Conservation (phyloP, 2,329 filamentous ascomycete species). For the Fusarium musae region DNA sequence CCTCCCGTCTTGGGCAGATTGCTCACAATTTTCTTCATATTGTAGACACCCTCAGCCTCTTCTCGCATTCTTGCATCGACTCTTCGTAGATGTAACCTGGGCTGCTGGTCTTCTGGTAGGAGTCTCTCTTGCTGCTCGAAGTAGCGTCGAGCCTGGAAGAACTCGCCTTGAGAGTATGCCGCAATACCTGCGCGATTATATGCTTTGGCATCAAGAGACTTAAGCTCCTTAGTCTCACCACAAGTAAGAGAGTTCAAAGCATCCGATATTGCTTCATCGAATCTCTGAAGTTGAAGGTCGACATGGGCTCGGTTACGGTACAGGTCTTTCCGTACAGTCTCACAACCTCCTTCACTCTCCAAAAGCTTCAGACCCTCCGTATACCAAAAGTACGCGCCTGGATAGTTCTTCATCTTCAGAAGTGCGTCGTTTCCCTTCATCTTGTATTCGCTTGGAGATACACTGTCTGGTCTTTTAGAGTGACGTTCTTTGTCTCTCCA, state of each 20-base stretch:
- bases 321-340: conserved; percentile 46
- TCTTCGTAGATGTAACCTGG: conserved; percentile 30
- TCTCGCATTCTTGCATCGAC: conserved; percentile 42
- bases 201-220: conserved; percentile 47
- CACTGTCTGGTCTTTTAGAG: fast-evolving
- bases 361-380: conserved; percentile 38
- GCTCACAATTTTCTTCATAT: conserved; percentile 38
- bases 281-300: conserved; percentile 47
- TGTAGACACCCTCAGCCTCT: conserved; percentile 30
- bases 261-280: conserved; percentile 48
- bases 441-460: conserved; percentile 38
- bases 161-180: conserved; percentile 46
- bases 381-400: conserved; percentile 36
- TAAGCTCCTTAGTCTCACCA: conserved; percentile 1
- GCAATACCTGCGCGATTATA: conserved; percentile 48
- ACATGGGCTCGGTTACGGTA: conserved; percentile 47
- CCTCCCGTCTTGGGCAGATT: conserved; percentile 44
- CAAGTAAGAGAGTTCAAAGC: conserved; percentile 46
- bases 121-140: conserved; percentile 42
- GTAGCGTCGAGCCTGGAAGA: conserved; percentile 32
- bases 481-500: conserved; percentile 7
- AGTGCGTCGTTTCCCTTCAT: conserved; percentile 47
- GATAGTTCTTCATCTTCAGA: conserved; percentile 16
- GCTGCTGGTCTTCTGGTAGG: conserved; percentile 39
- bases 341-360: background rate